Evolutionary conservation across 2,329 filamentous ascomycete genomes (phyloP), one percentile per base, ranked within the genome.

Genomic region (Plectosphaerella plurivora): DNA sequence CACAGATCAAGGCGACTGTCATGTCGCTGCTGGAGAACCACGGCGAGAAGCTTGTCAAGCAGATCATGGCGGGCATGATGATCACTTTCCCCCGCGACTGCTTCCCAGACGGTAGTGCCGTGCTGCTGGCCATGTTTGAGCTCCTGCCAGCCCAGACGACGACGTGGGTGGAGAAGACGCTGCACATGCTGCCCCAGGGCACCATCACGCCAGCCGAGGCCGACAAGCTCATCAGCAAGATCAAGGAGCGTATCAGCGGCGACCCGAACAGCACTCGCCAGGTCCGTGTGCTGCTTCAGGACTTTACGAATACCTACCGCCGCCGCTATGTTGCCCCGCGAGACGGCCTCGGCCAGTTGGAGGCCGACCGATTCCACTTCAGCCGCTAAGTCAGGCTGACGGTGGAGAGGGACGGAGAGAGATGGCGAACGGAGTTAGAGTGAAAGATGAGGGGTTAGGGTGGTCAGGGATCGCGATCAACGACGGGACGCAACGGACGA

Each of bases 41-140:
- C 57, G 91, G 94, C 37, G 86, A 91, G 63, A 74, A 84, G 52
- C 77, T 99, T 25, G 86, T 94, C 8, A 93, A 96, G 70, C 88
- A 92, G 57, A 86, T 96, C 53, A 79, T 99, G 74, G 94, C 92
- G 1, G 94, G 94, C 55, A 96, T 99, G 92, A 97, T 99, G 93
- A 97, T 97, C 68, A 95, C 88, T 1, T 99, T 99, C 73, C 95
- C 94, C 0, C 84, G 89, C 44, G 94, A 97, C 68, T 97, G 92
- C 72, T 96, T 97, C 65, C 87, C 92, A 1, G 94, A 99, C 65
- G 92, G 91, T 15, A 96, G 91, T 47, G 92, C 91, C 5, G 90
- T 96, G n/a, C 73, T 99, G 50, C 83, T 99, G 55, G 86, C 87
- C 4, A 78, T 97, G 58, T 96, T 99, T 65, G 88, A 96, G 67